Evolutionary conservation across 768 basidiomycete genomes (phyloP).

Genomic region (Piloderma croceum): DNA sequence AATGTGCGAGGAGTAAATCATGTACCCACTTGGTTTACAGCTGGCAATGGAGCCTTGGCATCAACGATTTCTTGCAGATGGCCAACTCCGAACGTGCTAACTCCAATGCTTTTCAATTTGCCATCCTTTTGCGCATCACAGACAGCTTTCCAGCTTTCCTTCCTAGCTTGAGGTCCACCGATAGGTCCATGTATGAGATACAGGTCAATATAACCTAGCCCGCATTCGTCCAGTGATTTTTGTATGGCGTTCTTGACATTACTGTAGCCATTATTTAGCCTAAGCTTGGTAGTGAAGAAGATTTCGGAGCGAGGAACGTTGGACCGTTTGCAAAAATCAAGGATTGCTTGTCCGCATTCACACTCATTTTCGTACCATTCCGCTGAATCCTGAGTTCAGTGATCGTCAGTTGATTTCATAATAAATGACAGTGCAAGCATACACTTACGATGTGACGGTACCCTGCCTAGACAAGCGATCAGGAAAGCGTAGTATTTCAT

Average conservation of each 20-base stretch:
- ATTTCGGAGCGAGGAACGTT: constrained; percentile 51
- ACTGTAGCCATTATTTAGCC: constrained; percentile 48
- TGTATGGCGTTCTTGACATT: constrained; percentile 44
- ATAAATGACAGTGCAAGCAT: neutral
- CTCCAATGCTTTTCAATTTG: constrained; percentile 54
- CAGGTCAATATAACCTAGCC: constrained; percentile 62
- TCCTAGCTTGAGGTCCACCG: constrained; percentile 50
- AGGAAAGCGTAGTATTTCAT: constrained; percentile 5
- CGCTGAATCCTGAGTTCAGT: constrained; percentile 35
- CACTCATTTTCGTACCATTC: constrained; percentile 62
- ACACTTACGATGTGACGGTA: constrained; percentile 56
- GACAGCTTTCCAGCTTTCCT: constrained; percentile 61
- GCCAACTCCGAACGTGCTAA: constrained; percentile 54
- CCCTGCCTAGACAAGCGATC: constrained; percentile 38
- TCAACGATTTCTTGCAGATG: constrained; percentile 52
- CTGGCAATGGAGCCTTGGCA: constrained; percentile 44
- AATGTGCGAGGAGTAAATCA: constrained; percentile 1
- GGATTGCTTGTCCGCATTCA: constrained; percentile 57
- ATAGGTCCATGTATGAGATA: constrained; percentile 69
- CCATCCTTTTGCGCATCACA: constrained; percentile 60
- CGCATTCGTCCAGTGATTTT: constrained; percentile 46
- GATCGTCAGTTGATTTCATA: neutral
- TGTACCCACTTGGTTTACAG: constrained; percentile 51
- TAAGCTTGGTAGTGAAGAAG: constrained; percentile 70
- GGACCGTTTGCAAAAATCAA: constrained; percentile 43